Evolutionary conservation across 2,329 filamentous ascomycete species (phyloP).

Genomic region (Cytospora schulzeri): DNA sequence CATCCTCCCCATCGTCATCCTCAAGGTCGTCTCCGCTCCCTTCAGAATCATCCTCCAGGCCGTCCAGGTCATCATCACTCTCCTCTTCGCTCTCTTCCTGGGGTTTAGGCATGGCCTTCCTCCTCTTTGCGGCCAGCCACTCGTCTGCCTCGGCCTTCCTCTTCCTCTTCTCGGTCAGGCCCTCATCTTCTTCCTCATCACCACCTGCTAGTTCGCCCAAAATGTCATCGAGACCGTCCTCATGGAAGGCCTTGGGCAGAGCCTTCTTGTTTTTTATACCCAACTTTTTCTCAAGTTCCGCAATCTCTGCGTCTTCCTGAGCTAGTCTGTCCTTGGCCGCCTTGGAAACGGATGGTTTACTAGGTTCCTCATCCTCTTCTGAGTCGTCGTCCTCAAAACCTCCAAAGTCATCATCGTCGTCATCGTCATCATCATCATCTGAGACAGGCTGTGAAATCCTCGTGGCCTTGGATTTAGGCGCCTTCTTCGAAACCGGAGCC

Average conservation of each 20-base stretch:
- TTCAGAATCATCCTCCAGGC: conserved; percentile 35
- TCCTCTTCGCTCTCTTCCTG: conserved; percentile 33
- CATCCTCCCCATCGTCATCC: conserved; percentile 40
- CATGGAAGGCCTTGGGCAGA: conserved; percentile 70
- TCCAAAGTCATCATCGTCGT: conserved; percentile 29
- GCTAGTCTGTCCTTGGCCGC: conserved; percentile 65
- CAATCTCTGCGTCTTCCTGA: conserved; percentile 87
- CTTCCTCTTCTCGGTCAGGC: conserved; percentile 62
- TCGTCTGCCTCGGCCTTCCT: conserved; percentile 59
- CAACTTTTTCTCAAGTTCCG: conserved; percentile 81
- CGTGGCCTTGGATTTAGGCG: not conserved
- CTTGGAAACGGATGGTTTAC: conserved; percentile 34
- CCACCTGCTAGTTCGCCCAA: conserved; percentile 67
- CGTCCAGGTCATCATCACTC: conserved; percentile 35
- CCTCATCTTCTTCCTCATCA: conserved; percentile 49
- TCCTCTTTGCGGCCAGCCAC: conserved; percentile 62
- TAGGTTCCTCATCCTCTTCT: conserved; percentile 32
- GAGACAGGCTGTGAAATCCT: conserved; percentile 29
- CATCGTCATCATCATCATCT: conserved; percentile 32
- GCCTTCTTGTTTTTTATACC: conserved; percentile 79
- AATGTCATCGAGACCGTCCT: conserved; percentile 82
- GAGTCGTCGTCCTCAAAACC: conserved; percentile 29
- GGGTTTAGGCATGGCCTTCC: conserved; percentile 41
- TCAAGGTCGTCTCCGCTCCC: conserved; percentile 31
- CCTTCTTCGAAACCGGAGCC: not conserved